Percentiles rank a stretch among this genome's conserved stretches.
These are phyloP conservation scores for Camellia oleifera DNA, from an alignment of 179 eudicot species.

Conservation along the genomic window DNA sequence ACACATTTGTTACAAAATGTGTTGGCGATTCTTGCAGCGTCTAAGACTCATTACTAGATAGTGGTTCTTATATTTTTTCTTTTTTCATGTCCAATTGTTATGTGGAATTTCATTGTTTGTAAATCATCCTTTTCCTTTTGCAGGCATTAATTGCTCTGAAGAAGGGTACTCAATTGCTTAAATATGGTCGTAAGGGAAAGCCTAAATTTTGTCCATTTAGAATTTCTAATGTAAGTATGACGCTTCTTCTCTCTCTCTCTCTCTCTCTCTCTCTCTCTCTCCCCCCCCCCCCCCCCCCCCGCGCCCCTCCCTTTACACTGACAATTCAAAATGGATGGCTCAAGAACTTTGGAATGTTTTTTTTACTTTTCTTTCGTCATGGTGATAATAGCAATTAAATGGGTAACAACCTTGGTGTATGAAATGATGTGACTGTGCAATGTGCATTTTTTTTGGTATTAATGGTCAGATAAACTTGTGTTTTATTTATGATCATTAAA, in stretches of 20 bases:
- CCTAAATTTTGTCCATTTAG: constrained; percentile 92
- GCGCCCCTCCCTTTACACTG: not conserved
- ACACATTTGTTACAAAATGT: not conserved
- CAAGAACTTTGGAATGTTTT: not conserved
- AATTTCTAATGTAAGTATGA: constrained; percentile 79
- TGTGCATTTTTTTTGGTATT: not conserved
- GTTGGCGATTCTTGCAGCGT: not conserved
- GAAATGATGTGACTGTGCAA: not conserved
- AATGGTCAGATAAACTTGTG: not conserved
- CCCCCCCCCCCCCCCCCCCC: not conserved
- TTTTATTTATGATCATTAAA: not conserved
- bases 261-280: not conserved
- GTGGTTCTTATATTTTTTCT: not conserved
- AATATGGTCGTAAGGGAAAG: constrained; percentile 98
- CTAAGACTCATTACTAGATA: not conserved
- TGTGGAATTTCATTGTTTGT: not conserved
- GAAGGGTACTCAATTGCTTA: constrained; percentile 93
- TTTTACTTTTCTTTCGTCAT: not conserved
- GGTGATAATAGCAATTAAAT: not conserved
- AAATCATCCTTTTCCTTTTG: constrained; percentile 18
- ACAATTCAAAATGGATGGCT: not conserved
- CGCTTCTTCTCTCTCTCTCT: not conserved
- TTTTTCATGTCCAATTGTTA: not conserved
- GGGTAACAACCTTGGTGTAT: not conserved
- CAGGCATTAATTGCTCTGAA: constrained; percentile 89